Percentiles rank a stretch among this genome's conserved stretches.
These are phyloP conservation scores for Moricandia arvensis DNA, from an alignment of 345 rosid species.

Conservation along the genomic window DNA sequence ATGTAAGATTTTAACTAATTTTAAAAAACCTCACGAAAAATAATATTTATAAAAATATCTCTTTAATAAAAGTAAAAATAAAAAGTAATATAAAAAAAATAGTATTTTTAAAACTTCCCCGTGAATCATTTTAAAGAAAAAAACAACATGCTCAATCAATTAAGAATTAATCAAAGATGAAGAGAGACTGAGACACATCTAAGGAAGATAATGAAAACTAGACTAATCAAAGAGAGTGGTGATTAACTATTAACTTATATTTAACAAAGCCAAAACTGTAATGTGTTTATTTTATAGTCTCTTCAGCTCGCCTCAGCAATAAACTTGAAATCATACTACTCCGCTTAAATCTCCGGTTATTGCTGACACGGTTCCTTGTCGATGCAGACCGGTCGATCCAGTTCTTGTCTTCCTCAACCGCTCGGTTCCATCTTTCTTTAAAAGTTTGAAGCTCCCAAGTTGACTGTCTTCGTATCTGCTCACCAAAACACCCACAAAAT, in stretches of 20 bases:
- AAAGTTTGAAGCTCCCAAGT: conserved; percentile 76
- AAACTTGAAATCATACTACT: conserved; percentile 24
- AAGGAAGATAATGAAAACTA: conserved; percentile 7
- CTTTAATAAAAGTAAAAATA: no score
- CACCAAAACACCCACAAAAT: conserved; percentile 15
- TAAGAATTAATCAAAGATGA: background rate
- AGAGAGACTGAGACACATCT: background rate
- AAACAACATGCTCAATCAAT: background rate
- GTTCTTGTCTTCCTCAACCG: conserved; percentile 56
- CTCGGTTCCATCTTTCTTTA: conserved; percentile 72
- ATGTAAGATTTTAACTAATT: no score
- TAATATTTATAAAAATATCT: no score
- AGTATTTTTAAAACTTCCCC: no score
- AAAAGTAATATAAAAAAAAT: no score
- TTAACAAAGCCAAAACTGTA: background rate
- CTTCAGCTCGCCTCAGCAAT: conserved; percentile 14
- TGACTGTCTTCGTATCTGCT: conserved; percentile 85
- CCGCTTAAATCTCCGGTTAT: conserved; percentile 28
- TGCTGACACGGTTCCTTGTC: background rate
- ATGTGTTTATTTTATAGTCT: conserved; percentile 16
- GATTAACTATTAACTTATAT: background rate
- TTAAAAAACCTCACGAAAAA: no score
- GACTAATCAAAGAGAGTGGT: conserved; percentile 18
- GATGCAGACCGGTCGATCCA: conserved; percentile 69
- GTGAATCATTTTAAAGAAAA: no score